Evolutionary conservation across 2,329 filamentous ascomycete species (phyloP).

Genomic region (Stachybotrys chartarum): DNA sequence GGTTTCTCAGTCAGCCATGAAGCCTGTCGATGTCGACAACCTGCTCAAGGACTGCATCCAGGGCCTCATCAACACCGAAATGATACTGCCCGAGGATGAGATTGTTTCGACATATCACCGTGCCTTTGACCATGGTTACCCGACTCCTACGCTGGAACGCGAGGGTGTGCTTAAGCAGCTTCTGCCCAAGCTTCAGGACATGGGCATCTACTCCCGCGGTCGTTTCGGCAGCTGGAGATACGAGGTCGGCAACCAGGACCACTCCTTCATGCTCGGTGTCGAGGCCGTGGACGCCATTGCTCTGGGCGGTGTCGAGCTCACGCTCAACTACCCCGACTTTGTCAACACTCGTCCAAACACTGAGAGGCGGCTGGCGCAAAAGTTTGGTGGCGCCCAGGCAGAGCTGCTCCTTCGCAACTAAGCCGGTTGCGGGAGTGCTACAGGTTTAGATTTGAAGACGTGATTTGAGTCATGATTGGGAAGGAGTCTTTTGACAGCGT

Average conservation of each 20-base stretch:
- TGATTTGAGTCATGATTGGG: not conserved
- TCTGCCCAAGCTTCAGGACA: conserved; percentile 82
- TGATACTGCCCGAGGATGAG: conserved; percentile 86
- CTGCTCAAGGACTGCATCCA: conserved; percentile 87
- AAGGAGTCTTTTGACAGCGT: not conserved
- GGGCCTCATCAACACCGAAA: conserved; percentile 94
- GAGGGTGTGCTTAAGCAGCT: conserved; percentile 90
- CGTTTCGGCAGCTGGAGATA: conserved; percentile 98
- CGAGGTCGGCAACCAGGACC: conserved; percentile 94
- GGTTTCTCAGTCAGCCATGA: conserved; percentile 91
- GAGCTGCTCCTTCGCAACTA: conserved; percentile 29
- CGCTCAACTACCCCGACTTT: conserved; percentile 94
- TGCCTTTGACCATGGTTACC: conserved; percentile 96
- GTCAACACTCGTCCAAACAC: conserved; percentile 71
- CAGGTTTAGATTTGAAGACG: not conserved
- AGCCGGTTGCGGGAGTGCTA: not conserved
- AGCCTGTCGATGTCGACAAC: conserved; percentile 82
- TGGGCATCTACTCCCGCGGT: conserved; percentile 91
- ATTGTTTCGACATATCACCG: conserved; percentile 98
- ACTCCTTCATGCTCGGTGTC: conserved; percentile 95
- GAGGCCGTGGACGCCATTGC: conserved; percentile 88
- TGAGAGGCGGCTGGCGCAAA: conserved; percentile 36
- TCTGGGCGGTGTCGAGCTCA: conserved; percentile 83
- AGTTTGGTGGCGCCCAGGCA: conserved; percentile 27
- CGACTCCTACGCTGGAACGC: conserved; percentile 88